Percentiles rank a stretch among this genome's conserved stretches.
These are phyloP conservation scores for Hanseniaspora lachancei DNA, from an alignment of 805 yeast genomes.

Conservation along the genomic window DNA sequence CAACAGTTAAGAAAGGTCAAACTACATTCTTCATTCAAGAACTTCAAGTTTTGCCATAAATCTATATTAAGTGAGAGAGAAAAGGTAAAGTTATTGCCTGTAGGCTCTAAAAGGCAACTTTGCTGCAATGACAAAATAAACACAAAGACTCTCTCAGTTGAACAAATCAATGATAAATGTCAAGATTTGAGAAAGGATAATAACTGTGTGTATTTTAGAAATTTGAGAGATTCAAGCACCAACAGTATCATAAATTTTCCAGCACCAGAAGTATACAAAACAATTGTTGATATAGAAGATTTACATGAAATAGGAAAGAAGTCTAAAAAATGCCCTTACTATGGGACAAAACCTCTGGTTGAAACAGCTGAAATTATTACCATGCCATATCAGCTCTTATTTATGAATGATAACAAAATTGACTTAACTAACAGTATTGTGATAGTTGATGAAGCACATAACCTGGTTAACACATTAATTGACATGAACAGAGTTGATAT, in stretches of 20 bases:
- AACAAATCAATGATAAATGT: slow-evolving; percentile 69
- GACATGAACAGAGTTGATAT: slow-evolving; percentile 53
- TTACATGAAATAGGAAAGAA: slow-evolving; percentile 45
- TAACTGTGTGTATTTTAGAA: slow-evolving; percentile 14
- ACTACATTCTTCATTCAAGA: slow-evolving; percentile 48
- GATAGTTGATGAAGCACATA: slow-evolving; percentile 87
- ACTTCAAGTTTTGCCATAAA: slow-evolving; percentile 6
- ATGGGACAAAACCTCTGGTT: slow-evolving; percentile 45
- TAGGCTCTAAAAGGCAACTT: slow-evolving; percentile 75
- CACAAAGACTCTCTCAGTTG: slow-evolving; percentile 32
- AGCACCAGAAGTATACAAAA: slow-evolving; percentile 36
- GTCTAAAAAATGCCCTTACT: slow-evolving; percentile 65
- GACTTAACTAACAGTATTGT: slow-evolving; percentile 52
- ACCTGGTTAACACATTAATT: slow-evolving; percentile 63
- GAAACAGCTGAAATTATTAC: slow-evolving; percentile 61
- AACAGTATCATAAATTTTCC: slow-evolving; percentile 19
- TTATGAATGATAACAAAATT: slow-evolving; percentile 46
- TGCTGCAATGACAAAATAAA: slow-evolving; percentile 59
- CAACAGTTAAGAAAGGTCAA: slow-evolving; percentile 51
- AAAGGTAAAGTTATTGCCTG: slow-evolving; percentile 50
- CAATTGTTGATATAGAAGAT: slow-evolving; percentile 69
- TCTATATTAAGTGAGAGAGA: slow-evolving; percentile 29
- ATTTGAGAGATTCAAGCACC: slow-evolving; percentile 27
- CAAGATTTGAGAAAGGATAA: slow-evolving; percentile 45
- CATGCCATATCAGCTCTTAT: slow-evolving; percentile 68